Evolutionary conservation across 257 asterid species (phyloP).

Genomic region (Anisodus acutangulus): DNA sequence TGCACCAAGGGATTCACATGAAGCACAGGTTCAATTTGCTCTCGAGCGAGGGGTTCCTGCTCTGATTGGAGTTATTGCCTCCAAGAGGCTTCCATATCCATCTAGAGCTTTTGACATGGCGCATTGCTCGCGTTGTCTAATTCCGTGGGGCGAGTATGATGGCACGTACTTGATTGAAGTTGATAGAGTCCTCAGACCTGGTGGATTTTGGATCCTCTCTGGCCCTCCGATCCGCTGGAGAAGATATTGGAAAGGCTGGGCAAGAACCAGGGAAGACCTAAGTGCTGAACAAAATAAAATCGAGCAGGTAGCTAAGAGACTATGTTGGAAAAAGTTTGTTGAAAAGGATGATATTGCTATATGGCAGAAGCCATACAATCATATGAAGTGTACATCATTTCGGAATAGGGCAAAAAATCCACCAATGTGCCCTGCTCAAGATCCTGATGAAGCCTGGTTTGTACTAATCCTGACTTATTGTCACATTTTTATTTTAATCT

Average conservation of each 20-base stretch:
- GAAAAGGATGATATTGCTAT: conserved; percentile 81
- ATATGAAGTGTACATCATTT: conserved; percentile 46
- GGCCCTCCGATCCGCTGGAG: conserved; percentile 92
- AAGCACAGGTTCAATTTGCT: conserved; percentile 91
- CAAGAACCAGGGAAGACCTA: conserved; percentile 67
- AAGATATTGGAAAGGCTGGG: conserved; percentile 84
- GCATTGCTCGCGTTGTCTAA: conserved; percentile 92
- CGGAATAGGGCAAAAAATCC: conserved; percentile 42
- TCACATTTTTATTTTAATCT: background rate
- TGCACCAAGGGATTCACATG: conserved; percentile 92
- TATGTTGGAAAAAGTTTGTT: conserved; percentile 83
- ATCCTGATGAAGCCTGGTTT: conserved; percentile 78
- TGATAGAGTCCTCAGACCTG: conserved; percentile 80
- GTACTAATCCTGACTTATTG: conserved; percentile 24
- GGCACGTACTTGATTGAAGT: conserved; percentile 80
- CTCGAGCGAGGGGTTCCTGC: conserved; percentile 93
- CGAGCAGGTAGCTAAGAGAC: conserved; percentile 64
- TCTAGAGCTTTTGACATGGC: conserved; percentile 94
- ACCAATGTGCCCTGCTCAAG: conserved; percentile 51
- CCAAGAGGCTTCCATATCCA: conserved; percentile 92
- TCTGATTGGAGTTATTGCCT: conserved; percentile 83
- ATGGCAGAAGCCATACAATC: conserved; percentile 83
- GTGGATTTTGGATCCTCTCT: conserved; percentile 92
- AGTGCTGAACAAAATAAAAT: conserved; percentile 74
- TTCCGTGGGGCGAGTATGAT: conserved; percentile 86